Base-by-base conservation (phyloP, 2,329 filamentous ascomycete genomes). In the Didymella exigua region DNA sequence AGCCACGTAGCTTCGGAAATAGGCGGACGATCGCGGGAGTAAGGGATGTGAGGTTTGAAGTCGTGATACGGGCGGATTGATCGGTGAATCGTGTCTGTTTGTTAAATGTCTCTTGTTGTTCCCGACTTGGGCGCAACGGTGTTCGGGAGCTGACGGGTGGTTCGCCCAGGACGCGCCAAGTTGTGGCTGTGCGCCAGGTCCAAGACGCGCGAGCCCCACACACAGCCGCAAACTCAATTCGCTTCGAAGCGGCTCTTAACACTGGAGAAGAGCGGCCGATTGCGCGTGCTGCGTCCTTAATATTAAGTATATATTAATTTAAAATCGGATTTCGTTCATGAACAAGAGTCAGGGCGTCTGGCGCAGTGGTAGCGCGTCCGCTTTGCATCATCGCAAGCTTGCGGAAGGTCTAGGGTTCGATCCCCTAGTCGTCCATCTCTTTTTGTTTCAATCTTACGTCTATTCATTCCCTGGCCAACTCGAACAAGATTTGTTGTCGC, bases 351-450 rank as follows among this genome's bases (percentile, higher is more conserved):
- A 6, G 36, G 36, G 36, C 11, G 4, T 24, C 43, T 68, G 59
- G 67, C 66, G 64, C 63, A 70, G 67, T 68, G 67, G 68, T 68
- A 71, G 65, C 65, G 68, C 66, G 68, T 58, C 61, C 68, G 68
- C 68, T 71, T 71, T 69, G 68, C 68, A 71, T 65, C 31, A 13
- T 34, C n/a, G 53, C n/a, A n/a, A 16, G 23, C 4, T 26, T 60
- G 63, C 67, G 67, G 59, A 59, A 70, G 65, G 67, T 63, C 67
- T 56, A 58, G 66, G 62, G 56, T 69, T 69, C 66, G 63, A 69
- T 66, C 61, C 56, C 62, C 65, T 56, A 54, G 42, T 41, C 47
- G 54, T 69, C 66, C 66, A 69, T 30, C 54, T 45, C 46, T 34
- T 34, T 18, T 34, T 34, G n/a, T n/a, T n/a, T n/a, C n/a, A n/a